Evolutionary conservation across 306 rosid species (phyloP).

Genomic region (Parietaria judaica): DNA sequence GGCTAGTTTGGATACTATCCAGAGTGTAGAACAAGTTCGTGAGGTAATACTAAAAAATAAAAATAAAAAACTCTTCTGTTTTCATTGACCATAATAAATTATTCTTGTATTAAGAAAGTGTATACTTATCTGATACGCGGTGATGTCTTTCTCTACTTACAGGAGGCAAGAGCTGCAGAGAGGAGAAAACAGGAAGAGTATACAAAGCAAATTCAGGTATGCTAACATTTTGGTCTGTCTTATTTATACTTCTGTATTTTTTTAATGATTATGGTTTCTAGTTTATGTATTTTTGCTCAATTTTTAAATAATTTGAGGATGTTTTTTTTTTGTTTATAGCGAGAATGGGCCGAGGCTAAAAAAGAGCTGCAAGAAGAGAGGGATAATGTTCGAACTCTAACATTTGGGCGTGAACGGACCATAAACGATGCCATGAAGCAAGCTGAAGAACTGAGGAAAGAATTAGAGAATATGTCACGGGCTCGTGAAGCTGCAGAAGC

Average conservation of each 20-base stretch:
- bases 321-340: conserved; percentile 23
- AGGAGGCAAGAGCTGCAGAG: conserved; percentile 90
- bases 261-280: background rate
- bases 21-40: conserved; percentile 70
- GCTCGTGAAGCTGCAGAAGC: conserved; percentile 74
- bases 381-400: conserved; percentile 49
- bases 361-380: conserved; percentile 78
- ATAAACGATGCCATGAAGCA: conserved; percentile 55
- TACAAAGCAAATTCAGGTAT: conserved; percentile 64
- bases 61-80: too few species aligned
- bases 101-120: too few species aligned
- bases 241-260: background rate
- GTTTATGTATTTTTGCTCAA: conserved; percentile 1
- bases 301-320: background rate
- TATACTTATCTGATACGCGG: background rate
- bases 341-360: conserved; percentile 96
- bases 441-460: conserved; percentile 80
- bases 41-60: conserved; percentile 38
- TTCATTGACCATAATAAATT: too few species aligned
- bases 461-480: conserved; percentile 57
- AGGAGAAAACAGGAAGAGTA: conserved; percentile 77
- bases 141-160: conserved; percentile 6
- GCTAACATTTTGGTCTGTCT: conserved; percentile 9
- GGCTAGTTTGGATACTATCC: conserved; percentile 79
- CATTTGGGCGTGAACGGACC: conserved; percentile 60